Conservation (phyloP, 441 rosid genomes). For the Jatropha multifida region DNA sequence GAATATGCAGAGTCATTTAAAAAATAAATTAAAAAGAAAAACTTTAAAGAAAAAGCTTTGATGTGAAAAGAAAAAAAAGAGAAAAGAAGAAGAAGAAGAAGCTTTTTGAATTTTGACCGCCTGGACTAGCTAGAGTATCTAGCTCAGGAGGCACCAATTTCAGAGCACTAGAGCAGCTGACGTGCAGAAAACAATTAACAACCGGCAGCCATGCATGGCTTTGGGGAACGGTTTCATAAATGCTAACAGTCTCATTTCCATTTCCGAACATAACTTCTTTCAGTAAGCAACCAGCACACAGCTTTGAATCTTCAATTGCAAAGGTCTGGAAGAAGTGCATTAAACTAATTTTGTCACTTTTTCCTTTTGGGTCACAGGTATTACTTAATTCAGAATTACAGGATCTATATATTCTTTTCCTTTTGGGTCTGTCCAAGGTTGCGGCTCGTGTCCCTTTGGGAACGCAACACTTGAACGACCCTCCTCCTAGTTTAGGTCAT, state of each 20-base stretch:
- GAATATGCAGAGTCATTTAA: too few species aligned
- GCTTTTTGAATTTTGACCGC: not conserved
- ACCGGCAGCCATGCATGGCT: conserved; percentile 41
- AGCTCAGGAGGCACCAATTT: not conserved
- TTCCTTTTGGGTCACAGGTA: not conserved
- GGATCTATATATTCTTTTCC: not conserved
- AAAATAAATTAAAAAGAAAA: too few species aligned
- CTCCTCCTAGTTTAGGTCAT: too few species aligned
- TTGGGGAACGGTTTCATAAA: not conserved
- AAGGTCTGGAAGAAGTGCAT: not conserved
- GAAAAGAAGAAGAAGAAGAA: not conserved
- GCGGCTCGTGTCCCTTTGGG: too few species aligned
- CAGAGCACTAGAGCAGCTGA: not conserved
- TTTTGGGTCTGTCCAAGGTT: too few species aligned
- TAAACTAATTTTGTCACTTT: not conserved
- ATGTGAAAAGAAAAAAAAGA: too few species aligned
- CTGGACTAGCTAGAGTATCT: not conserved
- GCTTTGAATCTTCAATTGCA: not conserved
- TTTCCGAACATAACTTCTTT: not conserved
- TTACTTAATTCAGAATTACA: not conserved
- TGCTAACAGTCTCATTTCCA: not conserved
- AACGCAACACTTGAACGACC: too few species aligned
- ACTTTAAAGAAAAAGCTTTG: too few species aligned
- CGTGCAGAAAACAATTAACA: conserved; percentile 16
- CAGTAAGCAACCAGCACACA: conserved; percentile 4